These are phyloP conservation scores for Leptographium galeiforme DNA, from an alignment of 2,329 filamentous ascomycete genomes.

Conservation along the genomic window DNA sequence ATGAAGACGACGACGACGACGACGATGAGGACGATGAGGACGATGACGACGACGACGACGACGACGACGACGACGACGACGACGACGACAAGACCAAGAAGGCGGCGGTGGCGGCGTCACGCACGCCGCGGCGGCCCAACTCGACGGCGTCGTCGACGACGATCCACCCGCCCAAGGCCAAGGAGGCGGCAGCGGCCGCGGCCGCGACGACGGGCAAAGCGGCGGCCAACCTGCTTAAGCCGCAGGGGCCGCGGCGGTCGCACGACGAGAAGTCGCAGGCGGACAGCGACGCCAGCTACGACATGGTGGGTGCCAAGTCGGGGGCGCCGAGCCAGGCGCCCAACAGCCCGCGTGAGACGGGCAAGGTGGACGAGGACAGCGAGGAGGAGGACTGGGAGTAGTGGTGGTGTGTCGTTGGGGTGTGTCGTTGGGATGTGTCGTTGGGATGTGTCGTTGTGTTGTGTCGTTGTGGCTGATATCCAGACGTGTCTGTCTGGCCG, in stretches of 20 bases:
- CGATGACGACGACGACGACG: constrained; percentile 23
- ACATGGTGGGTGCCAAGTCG: constrained; percentile 70
- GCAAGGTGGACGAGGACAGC: constrained; percentile 44
- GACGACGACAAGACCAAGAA: not conserved
- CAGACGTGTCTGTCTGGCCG: too few species aligned
- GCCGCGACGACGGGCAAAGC: constrained; percentile 6
- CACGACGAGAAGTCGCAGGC: constrained; percentile 83
- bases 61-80: constrained; percentile 34
- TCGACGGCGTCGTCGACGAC: constrained; percentile 47
- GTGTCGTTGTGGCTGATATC: too few species aligned
- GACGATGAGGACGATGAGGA: constrained; percentile 50
- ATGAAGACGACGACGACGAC: not conserved
- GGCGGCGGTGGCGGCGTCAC: not conserved
- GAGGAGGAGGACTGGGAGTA: constrained; percentile 70
- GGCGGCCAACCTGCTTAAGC: constrained; percentile 37
- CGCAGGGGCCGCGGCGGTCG: constrained; percentile 48
- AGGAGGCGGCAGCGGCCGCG: too few species aligned
- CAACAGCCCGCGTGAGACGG: constrained; percentile 44
- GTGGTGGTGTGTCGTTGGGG: not conserved
- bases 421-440: too few species aligned
- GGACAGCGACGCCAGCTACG: constrained; percentile 92
- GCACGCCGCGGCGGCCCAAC: constrained; percentile 21
- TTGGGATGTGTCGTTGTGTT: not conserved
- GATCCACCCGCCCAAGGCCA: constrained; percentile 37
- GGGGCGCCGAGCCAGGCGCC: constrained; percentile 68